Evolutionary conservation across 139 green algal species (phyloP).

Genomic region (Yamagishiella unicocca): DNA sequence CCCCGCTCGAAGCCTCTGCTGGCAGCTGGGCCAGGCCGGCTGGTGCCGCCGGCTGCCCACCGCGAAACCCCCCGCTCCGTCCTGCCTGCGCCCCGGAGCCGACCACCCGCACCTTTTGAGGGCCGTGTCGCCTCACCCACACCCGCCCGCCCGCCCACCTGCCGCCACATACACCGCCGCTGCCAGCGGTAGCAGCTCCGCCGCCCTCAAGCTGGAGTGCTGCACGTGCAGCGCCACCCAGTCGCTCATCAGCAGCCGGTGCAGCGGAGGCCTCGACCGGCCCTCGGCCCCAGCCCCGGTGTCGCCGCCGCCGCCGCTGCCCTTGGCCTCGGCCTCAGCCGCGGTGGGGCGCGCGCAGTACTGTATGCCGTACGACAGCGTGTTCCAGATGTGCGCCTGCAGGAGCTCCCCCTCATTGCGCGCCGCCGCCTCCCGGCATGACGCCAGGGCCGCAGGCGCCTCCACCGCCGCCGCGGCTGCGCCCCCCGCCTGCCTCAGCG

Average conservation of each 20-base stretch:
- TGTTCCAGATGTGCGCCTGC: constrained; percentile 29
- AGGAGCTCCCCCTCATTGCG: constrained; percentile 31
- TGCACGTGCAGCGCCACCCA: constrained; percentile 29
- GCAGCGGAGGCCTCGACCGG: background rate
- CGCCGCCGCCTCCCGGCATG: background rate
- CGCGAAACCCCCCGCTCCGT: too few relatives aligned
- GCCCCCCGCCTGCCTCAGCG: background rate
- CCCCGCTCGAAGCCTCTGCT: too few relatives aligned
- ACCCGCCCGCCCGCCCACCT: constrained; percentile 1
- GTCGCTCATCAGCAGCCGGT: constrained; percentile 40
- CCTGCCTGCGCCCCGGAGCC: too few relatives aligned
- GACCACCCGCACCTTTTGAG: too few relatives aligned
- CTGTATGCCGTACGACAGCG: background rate
- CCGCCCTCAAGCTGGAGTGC: background rate
- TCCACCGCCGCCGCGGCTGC: background rate
- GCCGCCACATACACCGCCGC: background rate
- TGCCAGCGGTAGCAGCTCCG: constrained; percentile 37
- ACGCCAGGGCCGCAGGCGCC: background rate
- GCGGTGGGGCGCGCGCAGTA: constrained; percentile 6
- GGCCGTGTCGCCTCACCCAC: too few relatives aligned
- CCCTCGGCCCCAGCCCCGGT: background rate
- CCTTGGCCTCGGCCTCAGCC: background rate
- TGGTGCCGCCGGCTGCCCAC: too few relatives aligned
- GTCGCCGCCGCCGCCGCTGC: background rate
- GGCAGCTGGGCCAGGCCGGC: too few relatives aligned